Evolutionary conservation across 768 basidiomycete species (phyloP).

Genomic region (Tylopilus vinaceipallidus): DNA sequence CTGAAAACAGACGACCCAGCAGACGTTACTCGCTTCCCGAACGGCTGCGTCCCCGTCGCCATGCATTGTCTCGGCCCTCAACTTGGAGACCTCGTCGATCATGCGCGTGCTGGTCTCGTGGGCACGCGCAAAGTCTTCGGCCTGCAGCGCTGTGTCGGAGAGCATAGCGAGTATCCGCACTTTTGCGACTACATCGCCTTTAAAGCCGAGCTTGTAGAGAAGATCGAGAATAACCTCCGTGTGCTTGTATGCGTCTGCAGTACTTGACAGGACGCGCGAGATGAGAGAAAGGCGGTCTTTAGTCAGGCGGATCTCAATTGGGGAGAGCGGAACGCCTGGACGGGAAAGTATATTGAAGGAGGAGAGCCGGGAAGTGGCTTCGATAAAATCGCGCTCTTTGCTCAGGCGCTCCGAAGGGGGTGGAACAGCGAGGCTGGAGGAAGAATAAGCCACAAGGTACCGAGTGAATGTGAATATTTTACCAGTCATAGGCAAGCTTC

Average conservation of each 20-base stretch:
- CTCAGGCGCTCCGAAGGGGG: constrained; percentile 56
- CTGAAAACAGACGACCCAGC: constrained; percentile 89
- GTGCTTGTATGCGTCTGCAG: constrained; percentile 86
- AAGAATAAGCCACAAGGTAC: constrained; percentile 5
- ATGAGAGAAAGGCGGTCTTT: constrained; percentile 88
- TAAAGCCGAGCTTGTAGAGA: constrained; percentile 81
- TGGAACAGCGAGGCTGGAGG: constrained; percentile 71
- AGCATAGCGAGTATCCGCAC: constrained; percentile 89
- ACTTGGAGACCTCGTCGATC: constrained; percentile 56
- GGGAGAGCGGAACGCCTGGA: constrained; percentile 75
- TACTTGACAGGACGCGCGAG: constrained; percentile 80
- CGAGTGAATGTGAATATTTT: constrained; percentile 3
- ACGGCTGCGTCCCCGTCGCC: constrained; percentile 40
- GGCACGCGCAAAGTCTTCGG: constrained; percentile 75
- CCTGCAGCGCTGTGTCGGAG: constrained; percentile 79
- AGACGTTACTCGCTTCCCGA: constrained; percentile 71
- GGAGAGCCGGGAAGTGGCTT: constrained; percentile 93
- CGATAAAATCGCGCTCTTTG: constrained; percentile 88
- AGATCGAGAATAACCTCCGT: constrained; percentile 90
- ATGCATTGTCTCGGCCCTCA: constrained; percentile 38
- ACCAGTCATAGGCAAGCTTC: constrained; percentile 98
- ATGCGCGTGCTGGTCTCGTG: constrained; percentile 71
- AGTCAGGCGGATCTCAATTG: constrained; percentile 90
- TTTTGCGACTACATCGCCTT: constrained; percentile 68
- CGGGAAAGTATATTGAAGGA: constrained; percentile 84